These are phyloP conservation scores for Debaryomyces coudertii DNA, from an alignment of 1,139 yeast genomes.

Conservation along the genomic window DNA sequence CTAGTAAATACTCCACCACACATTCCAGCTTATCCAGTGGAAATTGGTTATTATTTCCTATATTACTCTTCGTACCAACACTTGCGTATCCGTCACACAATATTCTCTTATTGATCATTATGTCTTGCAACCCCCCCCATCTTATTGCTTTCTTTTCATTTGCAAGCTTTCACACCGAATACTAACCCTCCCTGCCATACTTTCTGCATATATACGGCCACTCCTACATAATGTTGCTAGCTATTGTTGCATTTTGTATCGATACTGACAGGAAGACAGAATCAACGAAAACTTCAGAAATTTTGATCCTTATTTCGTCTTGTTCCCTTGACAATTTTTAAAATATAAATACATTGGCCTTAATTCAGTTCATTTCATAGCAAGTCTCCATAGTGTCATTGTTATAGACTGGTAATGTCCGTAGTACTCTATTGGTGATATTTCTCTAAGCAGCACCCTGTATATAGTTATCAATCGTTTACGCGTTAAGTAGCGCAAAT, in stretches of 20 bases:
- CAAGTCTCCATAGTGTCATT: background rate
- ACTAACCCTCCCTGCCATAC: background rate
- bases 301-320: background rate
- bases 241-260: background rate
- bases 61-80: background rate
- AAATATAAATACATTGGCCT: background rate
- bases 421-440: background rate
- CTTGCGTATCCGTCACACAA: background rate
- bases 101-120: background rate
- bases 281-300: background rate
- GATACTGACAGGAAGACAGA: background rate
- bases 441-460: constrained; percentile 4
- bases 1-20: background rate
- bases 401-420: background rate
- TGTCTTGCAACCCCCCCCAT: background rate
- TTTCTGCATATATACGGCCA: background rate
- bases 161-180: background rate
- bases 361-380: background rate
- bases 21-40: background rate
- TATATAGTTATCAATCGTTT: background rate
- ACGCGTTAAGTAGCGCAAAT: constrained; percentile 7
- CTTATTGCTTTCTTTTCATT: no score
- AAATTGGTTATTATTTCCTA: background rate
- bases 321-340: background rate
- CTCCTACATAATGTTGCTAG: background rate